Evolutionary conservation across 768 basidiomycete species (phyloP).

Genomic region (Naganishia onofrii): DNA sequence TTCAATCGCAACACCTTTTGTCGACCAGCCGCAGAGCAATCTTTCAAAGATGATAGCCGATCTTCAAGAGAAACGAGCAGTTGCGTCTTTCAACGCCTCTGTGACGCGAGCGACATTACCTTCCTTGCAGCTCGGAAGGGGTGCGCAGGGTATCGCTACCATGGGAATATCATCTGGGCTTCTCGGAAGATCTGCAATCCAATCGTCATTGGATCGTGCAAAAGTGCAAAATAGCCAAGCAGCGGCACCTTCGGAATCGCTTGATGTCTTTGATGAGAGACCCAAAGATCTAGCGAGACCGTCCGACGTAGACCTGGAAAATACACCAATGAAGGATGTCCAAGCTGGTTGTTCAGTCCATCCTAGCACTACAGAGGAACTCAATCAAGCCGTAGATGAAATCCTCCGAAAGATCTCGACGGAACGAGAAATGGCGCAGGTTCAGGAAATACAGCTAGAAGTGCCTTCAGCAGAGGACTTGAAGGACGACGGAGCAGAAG

Average conservation of each 20-base stretch:
- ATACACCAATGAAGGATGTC: background rate
- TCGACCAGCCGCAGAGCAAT: constrained; percentile 16
- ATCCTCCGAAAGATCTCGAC: constrained; percentile 18
- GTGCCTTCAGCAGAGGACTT: background rate
- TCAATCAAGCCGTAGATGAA: constrained; percentile 13
- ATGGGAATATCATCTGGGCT: constrained; percentile 20
- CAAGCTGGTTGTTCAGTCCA: background rate
- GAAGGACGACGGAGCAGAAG: background rate
- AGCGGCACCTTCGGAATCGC: background rate
- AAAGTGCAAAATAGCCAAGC: background rate
- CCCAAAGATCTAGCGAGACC: background rate
- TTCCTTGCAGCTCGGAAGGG: constrained; percentile 15
- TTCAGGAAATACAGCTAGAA: background rate
- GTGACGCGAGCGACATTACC: constrained; percentile 15
- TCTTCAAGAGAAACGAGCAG: constrained; percentile 31
- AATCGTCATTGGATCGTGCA: constrained; percentile 3
- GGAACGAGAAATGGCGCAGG: constrained; percentile 14
- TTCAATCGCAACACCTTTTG: constrained; percentile 5
- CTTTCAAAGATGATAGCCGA: constrained; percentile 31
- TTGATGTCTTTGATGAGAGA: background rate
- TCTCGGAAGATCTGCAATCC: constrained; percentile 4
- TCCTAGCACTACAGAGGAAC: constrained; percentile 13
- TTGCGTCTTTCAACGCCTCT: constrained; percentile 27
- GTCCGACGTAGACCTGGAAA: background rate
- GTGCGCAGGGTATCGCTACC: constrained; percentile 10